Percentiles rank a stretch among this genome's conserved stretches.
Evolutionary conservation across 331 rosid genomes (phyloP).

Genomic region (Quercus tomentella): DNA sequence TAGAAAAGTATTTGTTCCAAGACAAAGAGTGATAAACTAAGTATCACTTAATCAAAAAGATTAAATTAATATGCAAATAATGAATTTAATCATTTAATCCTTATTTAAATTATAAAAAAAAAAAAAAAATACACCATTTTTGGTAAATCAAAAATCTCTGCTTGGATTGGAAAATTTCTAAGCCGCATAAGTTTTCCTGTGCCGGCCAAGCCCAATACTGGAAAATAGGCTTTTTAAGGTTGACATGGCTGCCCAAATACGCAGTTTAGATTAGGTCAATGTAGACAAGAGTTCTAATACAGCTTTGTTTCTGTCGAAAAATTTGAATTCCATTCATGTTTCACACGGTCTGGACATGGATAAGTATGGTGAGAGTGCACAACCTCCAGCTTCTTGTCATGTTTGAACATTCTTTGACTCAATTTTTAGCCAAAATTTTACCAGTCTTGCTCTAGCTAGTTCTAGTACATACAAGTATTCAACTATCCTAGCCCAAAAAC

Average conservation of each 20-base stretch:
- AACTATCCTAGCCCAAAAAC: too few relatives aligned
- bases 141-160: too few relatives aligned
- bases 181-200: too few relatives aligned
- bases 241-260: not conserved
- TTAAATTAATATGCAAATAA: too few relatives aligned
- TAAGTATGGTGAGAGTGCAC: not conserved
- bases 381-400: not conserved
- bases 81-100: too few relatives aligned
- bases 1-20: not conserved
- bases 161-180: too few relatives aligned
- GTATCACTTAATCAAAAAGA: too few relatives aligned
- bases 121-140: too few relatives aligned
- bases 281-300: not conserved
- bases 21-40: not conserved
- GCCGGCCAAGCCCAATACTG: too few relatives aligned
- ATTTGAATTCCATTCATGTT: not conserved
- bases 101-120: too few relatives aligned
- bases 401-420: not conserved
- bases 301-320: not conserved
- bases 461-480: too few relatives aligned
- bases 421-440: not conserved
- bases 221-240: too few relatives aligned
- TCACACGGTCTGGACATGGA: not conserved
- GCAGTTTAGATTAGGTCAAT: not conserved
- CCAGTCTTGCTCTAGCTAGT: not conserved